Base-by-base conservation (phyloP, 345 rosid species). In the Psidium friedrichsthalianum region DNA sequence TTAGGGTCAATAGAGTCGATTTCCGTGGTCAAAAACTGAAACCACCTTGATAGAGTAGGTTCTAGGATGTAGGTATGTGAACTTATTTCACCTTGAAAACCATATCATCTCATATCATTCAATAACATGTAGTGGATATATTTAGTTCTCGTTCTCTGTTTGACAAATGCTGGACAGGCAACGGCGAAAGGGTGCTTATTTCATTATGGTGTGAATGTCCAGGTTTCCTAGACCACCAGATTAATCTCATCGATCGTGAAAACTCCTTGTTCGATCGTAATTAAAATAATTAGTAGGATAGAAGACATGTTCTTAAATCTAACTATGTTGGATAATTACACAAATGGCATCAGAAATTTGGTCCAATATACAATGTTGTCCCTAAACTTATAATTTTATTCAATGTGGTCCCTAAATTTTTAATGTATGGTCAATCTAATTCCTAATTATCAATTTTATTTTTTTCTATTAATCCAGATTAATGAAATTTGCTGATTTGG, bases 331-430 rank as follows among this genome's bases (percentile, higher is more conserved):
- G 12, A 4, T 18, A 36, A 69, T 18, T 32, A 16, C 6, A 36
- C 3, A 18, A 18, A 18, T 32, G 78, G 1, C 6, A 8, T 11
- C 0, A 18, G 3, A 69, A 36, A 4, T 69, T 69, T 36, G 47
- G 24, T 13, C 2, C 4, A 1, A 64, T 32, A 5, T 32, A 6
- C 0, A 29, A 15, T 36, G 2, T 18, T 6, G 11, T 32, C 0
- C 2, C 5, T 18, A 36, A 64, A 64, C 0, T 32, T 69, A 18
- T 32, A 18, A 69, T 32, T 69, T 69, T 32, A 1, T 69, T 32
- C 3, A 36, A 36, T 36, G 2, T 18, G 3, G 5, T 1, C 3
- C 6, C 3, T 20, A 3, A 16, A 0, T 2, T 32, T 16, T 36
- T 69, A 69, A 32, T 32, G 5, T 32, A 69, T 69, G 3, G 18